Base-by-base conservation (phyloP, 2,329 filamentous ascomycete genomes). In the Alternaria triticimaculans region DNA sequence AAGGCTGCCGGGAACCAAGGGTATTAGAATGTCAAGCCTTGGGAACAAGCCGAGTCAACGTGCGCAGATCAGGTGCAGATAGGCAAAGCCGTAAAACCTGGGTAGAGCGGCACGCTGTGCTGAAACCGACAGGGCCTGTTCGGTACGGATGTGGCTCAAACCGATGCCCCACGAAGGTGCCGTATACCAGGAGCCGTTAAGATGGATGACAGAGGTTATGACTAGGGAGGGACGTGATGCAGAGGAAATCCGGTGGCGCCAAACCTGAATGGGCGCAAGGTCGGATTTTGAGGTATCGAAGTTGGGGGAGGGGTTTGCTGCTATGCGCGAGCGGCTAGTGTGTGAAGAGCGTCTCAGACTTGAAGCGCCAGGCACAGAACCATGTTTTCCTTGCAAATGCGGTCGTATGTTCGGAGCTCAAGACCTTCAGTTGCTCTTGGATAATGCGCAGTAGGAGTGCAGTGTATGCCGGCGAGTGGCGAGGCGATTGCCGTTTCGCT, bases 331-430 rank as follows among this genome's bases (percentile, higher is more conserved):
- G 69, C 70, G 71, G 69, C 72, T 69, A 70, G 63, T 76, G 78
- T 79, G 67, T 74, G 76, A 79, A 72, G 73, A 74, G 70, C 73
- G 78, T 80, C 76, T 80, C 78, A 80, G 73, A 76, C 71, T 70
- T 78, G 77, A 76, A 78, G 76, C 76, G 76, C 69, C 67, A 78
- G 74, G 74, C 76, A 76, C 68, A 70, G 62, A 76, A 78, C 53
- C 77, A 79, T 80, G 70, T 71, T 76, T 68, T 69, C 58, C 65
- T 69, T 60, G 69, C 56, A 64, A 58, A 44, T 63, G 60, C 68
- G 63, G 67, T 67, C 57, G 60, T 58, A 46, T 64, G 58, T 61
- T 67, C 61, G 64, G 68, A 66, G 65, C 62, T 67, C 46, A 66
- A 68, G 64, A 68, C 59, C 68, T 58, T 55, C 58, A 60, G 65